These are phyloP conservation scores for Wallacemonas rigidus DNA, from an alignment of 208 protist species.

Conservation along the genomic window DNA sequence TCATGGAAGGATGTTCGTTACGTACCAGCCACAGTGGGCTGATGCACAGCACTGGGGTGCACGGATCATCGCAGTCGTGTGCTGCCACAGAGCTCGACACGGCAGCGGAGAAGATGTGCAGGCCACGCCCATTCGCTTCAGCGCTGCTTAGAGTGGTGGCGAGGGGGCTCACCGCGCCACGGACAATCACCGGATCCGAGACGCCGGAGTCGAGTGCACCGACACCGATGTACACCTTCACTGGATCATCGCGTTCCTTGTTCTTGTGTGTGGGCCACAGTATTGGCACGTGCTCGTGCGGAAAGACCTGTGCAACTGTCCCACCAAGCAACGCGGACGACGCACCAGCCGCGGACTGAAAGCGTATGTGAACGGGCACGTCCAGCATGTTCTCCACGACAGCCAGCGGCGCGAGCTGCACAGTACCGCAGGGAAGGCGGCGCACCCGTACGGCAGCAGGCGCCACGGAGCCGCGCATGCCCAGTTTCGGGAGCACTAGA, in stretches of 20 bases:
- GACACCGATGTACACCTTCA: conserved; percentile 3
- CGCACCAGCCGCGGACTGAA: neutral
- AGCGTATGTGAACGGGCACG: conserved; percentile 21
- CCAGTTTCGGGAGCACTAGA: neutral
- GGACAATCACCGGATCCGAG: neutral
- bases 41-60: neutral
- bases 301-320: conserved; percentile 10
- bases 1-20: conserved; percentile 15
- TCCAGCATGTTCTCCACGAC: conserved; percentile 16
- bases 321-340: conserved; percentile 1
- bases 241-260: neutral
- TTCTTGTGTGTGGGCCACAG: conserved; percentile 9
- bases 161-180: neutral
- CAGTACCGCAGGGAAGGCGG: neutral
- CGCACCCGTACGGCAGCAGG: neutral
- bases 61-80: neutral
- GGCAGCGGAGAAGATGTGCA: conserved; percentile 1
- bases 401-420: conserved; percentile 1
- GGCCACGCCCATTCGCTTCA: neutral
- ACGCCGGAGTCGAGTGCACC: neutral
- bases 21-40: conserved; percentile 4
- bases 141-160: conserved; percentile 2
- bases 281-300: neutral
- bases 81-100: neutral
- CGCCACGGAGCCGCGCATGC: neutral